Conservation (phyloP, 129 eudicot genomes). For the Glebionis coronaria region DNA sequence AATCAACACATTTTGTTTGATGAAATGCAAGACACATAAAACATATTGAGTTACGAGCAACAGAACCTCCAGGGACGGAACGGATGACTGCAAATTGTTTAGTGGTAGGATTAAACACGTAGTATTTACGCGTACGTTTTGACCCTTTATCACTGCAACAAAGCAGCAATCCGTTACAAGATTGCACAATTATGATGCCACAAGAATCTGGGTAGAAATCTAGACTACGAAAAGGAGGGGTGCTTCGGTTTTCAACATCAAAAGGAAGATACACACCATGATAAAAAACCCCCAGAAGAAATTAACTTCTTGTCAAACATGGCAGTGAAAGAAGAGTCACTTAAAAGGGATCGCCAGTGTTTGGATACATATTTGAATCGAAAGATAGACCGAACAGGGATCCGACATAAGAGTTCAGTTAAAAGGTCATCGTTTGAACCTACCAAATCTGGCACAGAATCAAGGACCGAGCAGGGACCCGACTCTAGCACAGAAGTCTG, state of each 20-base stretch:
- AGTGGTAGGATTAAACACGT: background rate
- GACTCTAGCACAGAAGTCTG: too few species aligned
- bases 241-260: background rate
- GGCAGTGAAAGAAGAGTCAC: background rate
- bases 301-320: background rate
- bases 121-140: background rate
- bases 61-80: background rate
- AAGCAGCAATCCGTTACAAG: background rate
- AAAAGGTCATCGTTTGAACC: too few species aligned
- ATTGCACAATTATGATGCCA: background rate
- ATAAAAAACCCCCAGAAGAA: background rate
- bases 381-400: too few species aligned
- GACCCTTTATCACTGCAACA: background rate
- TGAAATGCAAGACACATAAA: background rate
- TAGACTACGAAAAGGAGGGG: background rate
- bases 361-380: too few species aligned
- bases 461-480: too few species aligned
- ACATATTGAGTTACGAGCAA: background rate
- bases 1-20: background rate
- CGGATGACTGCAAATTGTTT: background rate
- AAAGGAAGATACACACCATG: background rate
- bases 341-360: too few species aligned
- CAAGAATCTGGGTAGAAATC: background rate
- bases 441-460: too few species aligned
- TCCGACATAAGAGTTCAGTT: too few species aligned